Evolutionary conservation across 1,139 yeast genomes (phyloP).

Genomic region (Candida pseudocylindracea): DNA sequence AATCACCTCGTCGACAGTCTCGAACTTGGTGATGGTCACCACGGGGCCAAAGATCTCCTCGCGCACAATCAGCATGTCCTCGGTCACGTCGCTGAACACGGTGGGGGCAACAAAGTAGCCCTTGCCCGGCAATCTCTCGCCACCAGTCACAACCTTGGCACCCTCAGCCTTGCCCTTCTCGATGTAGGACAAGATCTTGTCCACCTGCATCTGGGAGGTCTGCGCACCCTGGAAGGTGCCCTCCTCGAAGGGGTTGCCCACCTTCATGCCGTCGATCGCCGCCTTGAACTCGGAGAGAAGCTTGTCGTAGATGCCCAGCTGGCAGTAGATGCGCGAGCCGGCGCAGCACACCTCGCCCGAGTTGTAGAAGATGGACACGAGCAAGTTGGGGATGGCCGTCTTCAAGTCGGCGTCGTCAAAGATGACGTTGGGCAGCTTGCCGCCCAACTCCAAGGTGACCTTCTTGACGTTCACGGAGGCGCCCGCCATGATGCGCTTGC

Average conservation of each 20-base stretch:
- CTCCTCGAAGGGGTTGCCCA: conserved; percentile 57
- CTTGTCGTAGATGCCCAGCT: conserved; percentile 53
- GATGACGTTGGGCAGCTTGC: conserved; percentile 66
- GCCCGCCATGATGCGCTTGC: conserved; percentile 50
- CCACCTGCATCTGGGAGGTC: conserved; percentile 52
- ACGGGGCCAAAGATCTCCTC: conserved; percentile 87
- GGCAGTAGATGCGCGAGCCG: conserved; percentile 63
- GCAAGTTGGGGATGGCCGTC: conserved; percentile 35
- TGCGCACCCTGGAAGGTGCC: conserved; percentile 71
- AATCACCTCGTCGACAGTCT: conserved; percentile 48
- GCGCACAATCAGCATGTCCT: conserved; percentile 43
- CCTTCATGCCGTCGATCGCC: conserved; percentile 20
- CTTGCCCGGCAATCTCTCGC: conserved; percentile 39
- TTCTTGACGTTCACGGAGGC: conserved; percentile 53
- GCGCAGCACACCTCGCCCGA: conserved; percentile 84
- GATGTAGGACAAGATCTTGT: conserved; percentile 53
- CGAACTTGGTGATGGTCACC: conserved; percentile 51
- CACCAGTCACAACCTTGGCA: conserved; percentile 58
- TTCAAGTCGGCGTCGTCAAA: conserved; percentile 54
- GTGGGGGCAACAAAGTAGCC: conserved; percentile 73
- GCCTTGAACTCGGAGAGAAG: conserved; percentile 35
- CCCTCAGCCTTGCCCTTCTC: conserved; percentile 57
- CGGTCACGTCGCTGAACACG: conserved; percentile 46
- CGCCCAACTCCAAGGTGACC: conserved; percentile 71
- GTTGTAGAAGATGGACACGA: conserved; percentile 51